Evolutionary conservation across 2,329 filamentous ascomycete genomes (phyloP).

Genomic region (Saccharata proteae): DNA sequence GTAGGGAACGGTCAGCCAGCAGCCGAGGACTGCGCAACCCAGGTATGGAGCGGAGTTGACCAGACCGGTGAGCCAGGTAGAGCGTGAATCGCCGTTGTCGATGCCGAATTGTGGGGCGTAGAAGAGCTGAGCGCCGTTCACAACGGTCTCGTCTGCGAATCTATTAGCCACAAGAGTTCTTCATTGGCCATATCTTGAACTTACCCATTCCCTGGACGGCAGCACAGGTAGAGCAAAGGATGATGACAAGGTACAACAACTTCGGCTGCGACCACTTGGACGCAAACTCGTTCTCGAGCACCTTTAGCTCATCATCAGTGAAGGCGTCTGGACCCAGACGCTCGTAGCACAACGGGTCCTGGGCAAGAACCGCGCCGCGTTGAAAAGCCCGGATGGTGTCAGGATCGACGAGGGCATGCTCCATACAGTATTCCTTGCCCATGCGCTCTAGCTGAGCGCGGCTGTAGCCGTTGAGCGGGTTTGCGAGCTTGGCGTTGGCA

Average conservation of each 20-base stretch:
- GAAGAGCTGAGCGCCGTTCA: slow-evolving; percentile 57
- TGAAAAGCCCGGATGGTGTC: slow-evolving; percentile 20
- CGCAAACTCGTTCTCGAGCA: slow-evolving; percentile 48
- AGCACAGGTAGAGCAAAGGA: slow-evolving; percentile 55
- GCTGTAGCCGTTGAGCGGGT: slow-evolving; percentile 38
- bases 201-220: slow-evolving; percentile 57
- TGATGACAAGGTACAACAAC: slow-evolving; percentile 53
- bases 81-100: slow-evolving; percentile 29
- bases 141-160: slow-evolving; percentile 49
- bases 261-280: slow-evolving; percentile 59
- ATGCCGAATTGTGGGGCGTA: slow-evolving; percentile 52
- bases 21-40: slow-evolving; percentile 55
- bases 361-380: slow-evolving; percentile 18
- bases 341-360: slow-evolving; percentile 13
- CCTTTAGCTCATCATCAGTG: slow-evolving; percentile 44
- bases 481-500: slow-evolving; percentile 39
- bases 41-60: slow-evolving; percentile 52
- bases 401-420: slow-evolving; percentile 31
- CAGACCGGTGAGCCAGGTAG: slow-evolving; percentile 49
- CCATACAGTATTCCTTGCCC: slow-evolving; percentile 46
- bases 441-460: slow-evolving; percentile 41
- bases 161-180: no score
- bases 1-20: slow-evolving; percentile 62
- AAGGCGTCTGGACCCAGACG: slow-evolving; percentile 28
- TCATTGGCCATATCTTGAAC: slow-evolving; percentile 13